These are phyloP conservation scores for Gymnopilus junonius DNA, from an alignment of 768 basidiomycete species.

Conservation along the genomic window DNA sequence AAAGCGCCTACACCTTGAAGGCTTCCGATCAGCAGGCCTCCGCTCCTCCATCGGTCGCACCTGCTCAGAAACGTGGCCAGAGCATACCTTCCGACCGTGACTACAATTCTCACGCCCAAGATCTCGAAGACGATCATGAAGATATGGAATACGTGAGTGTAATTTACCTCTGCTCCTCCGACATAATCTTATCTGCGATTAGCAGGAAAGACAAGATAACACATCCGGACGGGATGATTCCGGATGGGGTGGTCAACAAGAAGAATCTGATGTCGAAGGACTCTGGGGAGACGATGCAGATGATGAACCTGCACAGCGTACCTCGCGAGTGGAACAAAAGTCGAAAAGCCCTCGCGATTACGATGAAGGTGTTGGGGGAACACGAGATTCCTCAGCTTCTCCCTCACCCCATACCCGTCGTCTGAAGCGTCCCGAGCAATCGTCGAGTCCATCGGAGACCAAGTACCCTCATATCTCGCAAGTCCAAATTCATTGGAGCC, in stretches of 20 bases:
- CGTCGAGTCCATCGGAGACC: background rate
- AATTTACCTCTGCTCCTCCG: background rate
- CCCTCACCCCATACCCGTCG: background rate
- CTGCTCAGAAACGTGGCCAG: background rate
- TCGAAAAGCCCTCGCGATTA: conserved; percentile 8
- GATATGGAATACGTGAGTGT: background rate
- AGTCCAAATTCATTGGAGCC: conserved; percentile 42
- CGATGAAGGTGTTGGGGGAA: conserved; percentile 14
- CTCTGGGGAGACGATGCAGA: background rate
- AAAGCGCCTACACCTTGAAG: background rate
- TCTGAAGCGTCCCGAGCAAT: background rate
- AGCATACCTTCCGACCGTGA: background rate
- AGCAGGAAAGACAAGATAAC: background rate
- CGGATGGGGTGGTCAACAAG: background rate
- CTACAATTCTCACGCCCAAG: background rate
- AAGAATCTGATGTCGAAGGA: background rate
- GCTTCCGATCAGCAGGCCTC: background rate
- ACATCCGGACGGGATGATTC: background rate
- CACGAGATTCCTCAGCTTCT: conserved; percentile 3
- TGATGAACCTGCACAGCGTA: background rate
- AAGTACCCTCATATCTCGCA: conserved; percentile 25
- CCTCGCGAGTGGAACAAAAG: background rate
- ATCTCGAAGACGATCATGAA: background rate
- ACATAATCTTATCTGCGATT: background rate
- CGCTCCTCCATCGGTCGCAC: background rate